Percentiles rank a stretch among this genome's conserved stretches.
phyloP scores from a whole-genome alignment of 2,329 filamentous ascomycete genomes.

The Ceratocystiopsis sp. region DNA sequence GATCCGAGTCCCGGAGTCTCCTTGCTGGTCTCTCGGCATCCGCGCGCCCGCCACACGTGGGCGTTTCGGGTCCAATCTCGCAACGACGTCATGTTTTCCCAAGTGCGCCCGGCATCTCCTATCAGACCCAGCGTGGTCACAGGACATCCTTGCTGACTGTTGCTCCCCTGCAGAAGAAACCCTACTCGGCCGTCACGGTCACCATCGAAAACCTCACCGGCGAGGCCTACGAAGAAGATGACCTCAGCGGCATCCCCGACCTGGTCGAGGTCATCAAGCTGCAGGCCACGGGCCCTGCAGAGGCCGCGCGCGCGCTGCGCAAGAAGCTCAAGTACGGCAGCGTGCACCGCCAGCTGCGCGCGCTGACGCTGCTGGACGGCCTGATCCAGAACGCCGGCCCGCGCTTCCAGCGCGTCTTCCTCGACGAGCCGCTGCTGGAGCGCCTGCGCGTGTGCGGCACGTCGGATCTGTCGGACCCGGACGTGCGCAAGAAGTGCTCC shows the following conservation, averaged over 20 bases:
- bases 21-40: too few species aligned
- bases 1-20: too few species aligned
- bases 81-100: too few species aligned
- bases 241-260: constrained; percentile 80
- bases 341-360: constrained; percentile 78
- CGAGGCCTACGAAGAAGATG: constrained; percentile 79
- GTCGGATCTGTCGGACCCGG: constrained; percentile 65
- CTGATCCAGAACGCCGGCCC: constrained; percentile 87
- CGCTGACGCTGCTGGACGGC: constrained; percentile 76
- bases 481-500: constrained; percentile 78
- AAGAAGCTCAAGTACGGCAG: constrained; percentile 99
- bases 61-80: too few species aligned
- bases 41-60: too few species aligned
- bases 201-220: constrained; percentile 81
- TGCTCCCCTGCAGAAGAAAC: constrained; percentile 44
- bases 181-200: constrained; percentile 85
- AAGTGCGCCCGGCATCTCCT: too few species aligned
- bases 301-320: constrained; percentile 79
- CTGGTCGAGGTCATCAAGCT: constrained; percentile 88
- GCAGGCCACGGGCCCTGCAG: constrained; percentile 68
- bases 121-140: too few species aligned
- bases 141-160: too few species aligned
- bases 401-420: constrained; percentile 72
- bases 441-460: constrained; percentile 76
- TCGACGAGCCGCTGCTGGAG: constrained; percentile 82